A percentile compares a stretch with the other conserved stretches of the same genome.
phyloP scores from a whole-genome alignment of 2,329 filamentous ascomycete genomes.

The Aspergillus intermedius region DNA sequence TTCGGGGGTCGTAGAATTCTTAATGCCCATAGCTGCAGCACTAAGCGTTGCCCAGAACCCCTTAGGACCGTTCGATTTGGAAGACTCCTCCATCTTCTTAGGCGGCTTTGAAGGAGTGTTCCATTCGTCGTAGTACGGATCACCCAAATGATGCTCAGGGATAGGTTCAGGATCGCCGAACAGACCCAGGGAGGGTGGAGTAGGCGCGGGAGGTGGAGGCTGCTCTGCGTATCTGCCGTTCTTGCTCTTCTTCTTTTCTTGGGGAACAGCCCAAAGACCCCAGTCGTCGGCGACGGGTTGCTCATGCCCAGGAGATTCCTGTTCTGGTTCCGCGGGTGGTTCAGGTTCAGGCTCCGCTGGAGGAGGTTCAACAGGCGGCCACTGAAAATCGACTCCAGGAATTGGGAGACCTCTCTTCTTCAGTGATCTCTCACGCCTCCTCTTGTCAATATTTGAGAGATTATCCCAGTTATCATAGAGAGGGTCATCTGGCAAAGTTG shows the following conservation, averaged over 20 bases:
- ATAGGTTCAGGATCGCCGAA: slow-evolving; percentile 32
- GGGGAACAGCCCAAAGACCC: slow-evolving; percentile 32
- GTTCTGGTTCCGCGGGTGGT: slow-evolving; percentile 14
- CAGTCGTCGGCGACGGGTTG: slow-evolving; percentile 22
- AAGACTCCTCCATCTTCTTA: slow-evolving; percentile 36
- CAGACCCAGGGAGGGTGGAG: slow-evolving; percentile 41
- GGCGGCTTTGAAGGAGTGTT: slow-evolving; percentile 27
- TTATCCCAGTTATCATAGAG: slow-evolving; percentile 28
- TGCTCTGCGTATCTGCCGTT: slow-evolving; percentile 41
- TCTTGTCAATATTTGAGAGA: slow-evolving; percentile 38
- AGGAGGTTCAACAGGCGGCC: neutral
- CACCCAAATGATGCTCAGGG: slow-evolving; percentile 28
- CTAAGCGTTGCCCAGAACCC: slow-evolving; percentile 42
- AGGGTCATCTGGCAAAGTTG: slow-evolving; percentile 30
- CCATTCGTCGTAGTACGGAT: slow-evolving; percentile 31
- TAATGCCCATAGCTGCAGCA: slow-evolving; percentile 32
- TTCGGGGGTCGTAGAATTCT: slow-evolving; percentile 38
- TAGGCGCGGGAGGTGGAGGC: slow-evolving; percentile 44
- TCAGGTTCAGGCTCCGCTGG: neutral
- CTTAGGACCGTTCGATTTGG: slow-evolving; percentile 27
- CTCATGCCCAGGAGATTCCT: slow-evolving; percentile 23
- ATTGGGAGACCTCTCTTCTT: slow-evolving; percentile 18
- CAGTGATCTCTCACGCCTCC: slow-evolving; percentile 35
- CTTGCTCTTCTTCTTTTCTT: slow-evolving; percentile 45
- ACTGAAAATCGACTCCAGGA: slow-evolving; percentile 7